Conservation (phyloP, 2,329 filamentous ascomycete species). For the Fusarium sp. region DNA sequence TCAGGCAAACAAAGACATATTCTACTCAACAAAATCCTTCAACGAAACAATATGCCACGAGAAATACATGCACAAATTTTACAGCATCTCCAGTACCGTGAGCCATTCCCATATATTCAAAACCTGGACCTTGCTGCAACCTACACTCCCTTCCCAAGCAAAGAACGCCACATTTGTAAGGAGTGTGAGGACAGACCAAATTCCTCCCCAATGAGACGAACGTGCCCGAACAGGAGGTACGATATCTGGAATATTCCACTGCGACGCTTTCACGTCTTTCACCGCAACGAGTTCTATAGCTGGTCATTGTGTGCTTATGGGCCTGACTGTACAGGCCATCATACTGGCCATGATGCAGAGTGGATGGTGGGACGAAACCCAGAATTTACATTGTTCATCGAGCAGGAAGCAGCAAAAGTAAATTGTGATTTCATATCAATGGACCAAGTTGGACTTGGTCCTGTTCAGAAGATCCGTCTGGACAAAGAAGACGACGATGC, state of each 20-base stretch:
- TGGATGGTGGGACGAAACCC: neutral
- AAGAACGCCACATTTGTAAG: neutral
- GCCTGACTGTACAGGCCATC: neutral
- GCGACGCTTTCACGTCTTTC: constrained; percentile 13
- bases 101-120: neutral
- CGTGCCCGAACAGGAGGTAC: neutral
- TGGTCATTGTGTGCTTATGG: neutral
- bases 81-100: neutral
- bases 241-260: constrained; percentile 23
- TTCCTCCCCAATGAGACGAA: neutral
- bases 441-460: neutral
- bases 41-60: neutral
- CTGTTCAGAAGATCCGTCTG: neutral
- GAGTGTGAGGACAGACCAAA: neutral
- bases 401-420: neutral
- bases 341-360: neutral
- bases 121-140: neutral
- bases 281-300: neutral
- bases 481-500: neutral
- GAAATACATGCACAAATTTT: constrained; percentile 5
- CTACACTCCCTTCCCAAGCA: constrained; percentile 3
- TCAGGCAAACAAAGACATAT: neutral
- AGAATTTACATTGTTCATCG: neutral
- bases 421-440: neutral
- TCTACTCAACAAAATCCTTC: neutral